Conservation (phyloP, 495 filamentous ascomycete species). For the Hypoxylon lienhwacheense region DNA sequence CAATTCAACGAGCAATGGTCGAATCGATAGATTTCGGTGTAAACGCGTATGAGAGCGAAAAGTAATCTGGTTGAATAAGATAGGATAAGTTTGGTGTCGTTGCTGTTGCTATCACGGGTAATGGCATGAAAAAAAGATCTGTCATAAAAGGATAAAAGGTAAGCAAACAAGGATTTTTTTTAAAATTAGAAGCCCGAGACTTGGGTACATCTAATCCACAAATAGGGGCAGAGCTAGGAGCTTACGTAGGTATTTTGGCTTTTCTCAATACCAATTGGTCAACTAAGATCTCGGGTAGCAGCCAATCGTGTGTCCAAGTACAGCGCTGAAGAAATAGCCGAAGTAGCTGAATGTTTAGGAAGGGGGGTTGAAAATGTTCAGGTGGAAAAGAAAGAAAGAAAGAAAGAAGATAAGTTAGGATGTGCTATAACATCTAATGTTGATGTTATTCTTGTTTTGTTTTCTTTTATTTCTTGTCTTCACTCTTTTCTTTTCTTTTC, state of each 20-base stretch:
- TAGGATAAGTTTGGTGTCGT: background rate
- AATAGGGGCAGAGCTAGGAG: constrained; percentile 29
- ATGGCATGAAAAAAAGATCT: constrained; percentile 18
- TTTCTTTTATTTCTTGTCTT: too few species aligned
- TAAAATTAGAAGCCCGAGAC: constrained; percentile 28
- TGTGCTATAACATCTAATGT: too few species aligned
- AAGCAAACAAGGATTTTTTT: constrained; percentile 28
- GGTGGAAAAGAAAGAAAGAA: too few species aligned
- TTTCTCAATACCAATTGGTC: constrained; percentile 25
- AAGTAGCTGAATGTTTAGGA: constrained; percentile 8
- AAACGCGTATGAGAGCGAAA: constrained; percentile 5
- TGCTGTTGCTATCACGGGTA: constrained; percentile 8
- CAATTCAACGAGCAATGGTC: background rate
- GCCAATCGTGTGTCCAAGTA: background rate
- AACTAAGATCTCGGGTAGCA: constrained; percentile 22
- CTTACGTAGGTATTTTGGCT: constrained; percentile 26
- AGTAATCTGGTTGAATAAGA: constrained; percentile 1
- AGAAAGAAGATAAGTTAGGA: too few species aligned
- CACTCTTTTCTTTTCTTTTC: too few species aligned
- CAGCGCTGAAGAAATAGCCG: background rate
- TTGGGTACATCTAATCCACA: constrained; percentile 13
- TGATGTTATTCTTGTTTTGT: background rate
- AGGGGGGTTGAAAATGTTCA: background rate
- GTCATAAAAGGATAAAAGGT: constrained; percentile 16
- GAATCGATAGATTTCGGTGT: constrained; percentile 1